Evolutionary conservation across 2,329 filamentous ascomycete species (phyloP).

Genomic region (Penicillium sp.): DNA sequence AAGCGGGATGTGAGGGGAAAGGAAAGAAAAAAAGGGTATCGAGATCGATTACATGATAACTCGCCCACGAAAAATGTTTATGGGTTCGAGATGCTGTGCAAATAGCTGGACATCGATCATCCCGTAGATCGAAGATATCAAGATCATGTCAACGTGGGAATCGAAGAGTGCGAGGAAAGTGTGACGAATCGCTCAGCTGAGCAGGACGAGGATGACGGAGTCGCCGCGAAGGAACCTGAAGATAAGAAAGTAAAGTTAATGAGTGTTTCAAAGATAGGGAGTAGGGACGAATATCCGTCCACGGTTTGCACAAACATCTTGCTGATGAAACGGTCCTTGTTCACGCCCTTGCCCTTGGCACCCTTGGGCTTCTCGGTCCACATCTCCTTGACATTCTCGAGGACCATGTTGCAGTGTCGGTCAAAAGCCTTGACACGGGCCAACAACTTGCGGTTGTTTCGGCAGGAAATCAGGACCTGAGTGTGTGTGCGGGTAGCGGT

Average conservation of each 20-base stretch:
- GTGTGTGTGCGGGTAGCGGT: constrained; percentile 92
- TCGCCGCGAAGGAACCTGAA: constrained; percentile 79
- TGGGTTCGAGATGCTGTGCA: constrained; percentile 15
- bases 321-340: constrained; percentile 97
- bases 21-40: constrained; percentile 31
- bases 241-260: not conserved
- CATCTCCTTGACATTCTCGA: constrained; percentile 99
- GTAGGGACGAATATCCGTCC: not conserved
- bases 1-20: constrained; percentile 7
- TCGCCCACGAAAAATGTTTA: constrained; percentile 7
- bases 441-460: constrained; percentile 97
- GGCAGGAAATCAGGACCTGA: constrained; percentile 94
- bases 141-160: constrained; percentile 15
- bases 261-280: not conserved
- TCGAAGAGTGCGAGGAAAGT: constrained; percentile 13
- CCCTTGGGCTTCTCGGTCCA: constrained; percentile 93
- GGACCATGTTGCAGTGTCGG: constrained; percentile 97
- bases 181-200: constrained; percentile 59
- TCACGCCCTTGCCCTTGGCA: constrained; percentile 89
- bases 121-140: constrained; percentile 11
- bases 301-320: constrained; percentile 71
- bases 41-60: constrained; percentile 29
- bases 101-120: constrained; percentile 15
- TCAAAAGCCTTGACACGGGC: constrained; percentile 98
- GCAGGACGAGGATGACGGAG: constrained; percentile 80